Evolutionary conservation across 1,284 basidiomycete species (phyloP).

Genomic region (Ceratobasidium sp.): DNA sequence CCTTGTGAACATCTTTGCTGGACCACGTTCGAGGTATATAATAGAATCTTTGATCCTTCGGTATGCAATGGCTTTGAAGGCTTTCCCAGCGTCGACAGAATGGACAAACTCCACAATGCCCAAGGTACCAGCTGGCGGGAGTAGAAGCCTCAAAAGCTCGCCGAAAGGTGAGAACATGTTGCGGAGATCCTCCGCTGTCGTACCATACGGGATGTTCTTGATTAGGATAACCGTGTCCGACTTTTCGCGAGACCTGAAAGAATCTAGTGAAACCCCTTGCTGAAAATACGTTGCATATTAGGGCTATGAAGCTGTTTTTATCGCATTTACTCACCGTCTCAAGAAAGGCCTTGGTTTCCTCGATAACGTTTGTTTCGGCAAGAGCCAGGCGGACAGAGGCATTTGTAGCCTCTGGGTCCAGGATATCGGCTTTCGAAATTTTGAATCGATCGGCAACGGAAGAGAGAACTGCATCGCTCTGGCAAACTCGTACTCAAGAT

Average conservation of each 20-base stretch:
- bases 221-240: slow-evolving; percentile 91
- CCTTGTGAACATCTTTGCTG: slow-evolving; percentile 79
- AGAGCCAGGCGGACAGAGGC: slow-evolving; percentile 94
- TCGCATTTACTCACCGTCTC: slow-evolving; percentile 68
- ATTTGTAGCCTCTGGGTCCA: slow-evolving; percentile 73
- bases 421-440: slow-evolving; percentile 87
- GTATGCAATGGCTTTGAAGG: slow-evolving; percentile 89
- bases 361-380: slow-evolving; percentile 95
- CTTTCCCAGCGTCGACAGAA: slow-evolving; percentile 76
- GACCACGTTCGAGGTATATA: slow-evolving; percentile 94
- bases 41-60: slow-evolving; percentile 89
- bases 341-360: slow-evolving; percentile 93
- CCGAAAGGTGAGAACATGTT: slow-evolving; percentile 87
- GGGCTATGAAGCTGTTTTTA: slow-evolving; percentile 17
- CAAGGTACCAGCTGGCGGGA: slow-evolving; percentile 95
- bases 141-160: slow-evolving; percentile 78
- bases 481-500: slow-evolving; percentile 42
- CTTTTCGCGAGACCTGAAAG: slow-evolving; percentile 61
- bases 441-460: slow-evolving; percentile 87
- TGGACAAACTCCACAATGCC: slow-evolving; percentile 91
- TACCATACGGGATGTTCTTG: slow-evolving; percentile 98
- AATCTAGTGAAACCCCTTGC: slow-evolving; percentile 64
- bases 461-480: slow-evolving; percentile 91
- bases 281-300: slow-evolving; percentile 43
- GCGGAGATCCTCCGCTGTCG: slow-evolving; percentile 78